phyloP scores from a whole-genome alignment of 2,329 filamentous ascomycete species.

The Ceratocystiopsis brevicomis region DNA sequence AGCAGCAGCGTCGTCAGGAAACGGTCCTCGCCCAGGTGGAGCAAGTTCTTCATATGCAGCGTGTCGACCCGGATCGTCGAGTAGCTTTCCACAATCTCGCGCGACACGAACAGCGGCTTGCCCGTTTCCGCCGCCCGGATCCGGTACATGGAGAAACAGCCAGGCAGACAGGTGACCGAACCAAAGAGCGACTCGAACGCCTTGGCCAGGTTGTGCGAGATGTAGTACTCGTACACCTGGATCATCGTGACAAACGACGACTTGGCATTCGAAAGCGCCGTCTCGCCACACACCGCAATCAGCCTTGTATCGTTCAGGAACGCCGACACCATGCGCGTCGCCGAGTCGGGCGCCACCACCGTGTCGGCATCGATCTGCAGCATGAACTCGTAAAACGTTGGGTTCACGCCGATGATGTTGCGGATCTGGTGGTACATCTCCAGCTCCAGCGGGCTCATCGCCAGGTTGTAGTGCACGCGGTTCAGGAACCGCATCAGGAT shows the following conservation, averaged over 20 bases:
- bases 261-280: conserved; percentile 80
- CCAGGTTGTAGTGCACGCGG: conserved; percentile 88
- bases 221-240: conserved; percentile 98
- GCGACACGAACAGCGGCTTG: conserved; percentile 90
- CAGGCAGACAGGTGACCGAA: conserved; percentile 90
- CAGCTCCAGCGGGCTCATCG: conserved; percentile 91
- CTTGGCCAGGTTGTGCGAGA: conserved; percentile 91
- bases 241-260: conserved; percentile 95
- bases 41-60: conserved; percentile 93
- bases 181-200: conserved; percentile 96
- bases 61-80: conserved; percentile 91
- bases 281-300: conserved; percentile 92
- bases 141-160: conserved; percentile 98
- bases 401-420: conserved; percentile 97
- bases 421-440: conserved; percentile 98
- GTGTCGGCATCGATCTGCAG: conserved; percentile 96
- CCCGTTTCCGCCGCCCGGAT: conserved; percentile 85
- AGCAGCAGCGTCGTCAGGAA: conserved; percentile 88
- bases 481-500: conserved; percentile 97
- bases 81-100: conserved; percentile 75
- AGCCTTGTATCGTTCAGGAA: conserved; percentile 84
- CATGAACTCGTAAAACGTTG: conserved; percentile 94
- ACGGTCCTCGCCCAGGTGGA: conserved; percentile 93
- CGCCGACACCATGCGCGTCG: conserved; percentile 75
- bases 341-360: conserved; percentile 73